Percentiles rank a stretch among this genome's conserved stretches.
These are phyloP conservation scores for Phanerodontia chrysosporium DNA, from an alignment of 768 basidiomycete species.

Conservation along the genomic window DNA sequence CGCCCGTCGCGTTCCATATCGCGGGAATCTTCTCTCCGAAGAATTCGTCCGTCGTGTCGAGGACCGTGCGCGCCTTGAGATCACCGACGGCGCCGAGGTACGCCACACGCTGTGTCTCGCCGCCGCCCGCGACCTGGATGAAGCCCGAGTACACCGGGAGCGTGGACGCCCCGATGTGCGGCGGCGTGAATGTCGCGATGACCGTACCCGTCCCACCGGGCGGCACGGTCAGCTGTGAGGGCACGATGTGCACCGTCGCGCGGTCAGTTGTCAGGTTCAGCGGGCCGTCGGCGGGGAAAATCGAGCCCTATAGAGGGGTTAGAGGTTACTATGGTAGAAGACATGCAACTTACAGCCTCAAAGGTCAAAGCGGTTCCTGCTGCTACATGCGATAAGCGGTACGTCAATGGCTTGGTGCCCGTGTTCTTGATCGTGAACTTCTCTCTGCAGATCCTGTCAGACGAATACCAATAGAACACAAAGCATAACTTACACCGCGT, in stretches of 20 bases:
- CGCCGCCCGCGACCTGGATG: slow-evolving; percentile 33
- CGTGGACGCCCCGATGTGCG: slow-evolving; percentile 32
- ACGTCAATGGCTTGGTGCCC: slow-evolving; percentile 36
- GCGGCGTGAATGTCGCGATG: slow-evolving; percentile 42
- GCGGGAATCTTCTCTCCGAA: slow-evolving; percentile 41
- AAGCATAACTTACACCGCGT: slow-evolving; percentile 29
- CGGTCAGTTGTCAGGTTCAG: slow-evolving; percentile 41
- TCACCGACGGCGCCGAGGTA: slow-evolving; percentile 41
- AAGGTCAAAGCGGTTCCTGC: slow-evolving; percentile 51
- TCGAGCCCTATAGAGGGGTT: slow-evolving; percentile 27
- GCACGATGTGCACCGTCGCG: slow-evolving; percentile 44
- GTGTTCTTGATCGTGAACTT: slow-evolving; percentile 50
- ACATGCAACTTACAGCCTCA: slow-evolving; percentile 28
- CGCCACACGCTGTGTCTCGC: slow-evolving; percentile 36
- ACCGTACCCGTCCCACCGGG: slow-evolving; percentile 39
- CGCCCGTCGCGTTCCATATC: slow-evolving; percentile 35
- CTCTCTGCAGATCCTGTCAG: slow-evolving; percentile 30
- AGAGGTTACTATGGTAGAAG: background rate
- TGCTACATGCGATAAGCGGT: slow-evolving; percentile 46
- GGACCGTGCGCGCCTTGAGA: slow-evolving; percentile 42
- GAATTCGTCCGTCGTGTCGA: slow-evolving; percentile 46
- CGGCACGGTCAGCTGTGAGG: slow-evolving; percentile 37
- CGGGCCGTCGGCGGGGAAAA: slow-evolving; percentile 42
- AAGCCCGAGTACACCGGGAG: slow-evolving; percentile 60
- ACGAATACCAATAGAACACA: background rate